phyloP scores from a whole-genome alignment of 2,329 filamentous ascomycete genomes.

The Cercospora sp. region DNA sequence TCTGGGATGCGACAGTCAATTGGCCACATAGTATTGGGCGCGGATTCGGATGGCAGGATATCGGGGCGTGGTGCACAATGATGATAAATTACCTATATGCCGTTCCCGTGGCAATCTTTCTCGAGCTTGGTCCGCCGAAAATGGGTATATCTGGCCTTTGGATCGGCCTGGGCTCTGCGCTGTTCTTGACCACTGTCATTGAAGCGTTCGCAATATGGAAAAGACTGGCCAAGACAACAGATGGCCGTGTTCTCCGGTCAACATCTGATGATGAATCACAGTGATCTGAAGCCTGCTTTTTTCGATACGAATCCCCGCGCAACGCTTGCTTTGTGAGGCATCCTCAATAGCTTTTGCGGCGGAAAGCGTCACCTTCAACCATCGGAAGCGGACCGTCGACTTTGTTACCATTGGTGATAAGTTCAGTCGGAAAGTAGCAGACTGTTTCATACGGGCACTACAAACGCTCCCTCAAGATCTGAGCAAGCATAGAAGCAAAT shows the following conservation, averaged over 20 bases:
- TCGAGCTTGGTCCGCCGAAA: conserved; percentile 41
- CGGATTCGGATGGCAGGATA: conserved; percentile 42
- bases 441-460: background rate
- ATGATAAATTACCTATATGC: conserved; percentile 44
- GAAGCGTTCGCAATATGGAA: conserved; percentile 18
- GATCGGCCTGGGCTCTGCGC: conserved; percentile 37
- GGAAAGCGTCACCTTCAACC: background rate
- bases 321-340: background rate
- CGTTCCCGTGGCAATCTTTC: conserved; percentile 40
- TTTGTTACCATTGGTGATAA: background rate
- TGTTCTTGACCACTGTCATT: conserved; percentile 6
- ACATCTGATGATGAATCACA: background rate
- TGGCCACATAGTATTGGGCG: conserved; percentile 43
- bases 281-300: background rate
- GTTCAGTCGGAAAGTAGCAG: background rate
- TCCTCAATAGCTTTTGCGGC: background rate
- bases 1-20: conserved; percentile 43
- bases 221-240: conserved; percentile 14
- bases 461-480: background rate
- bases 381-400: background rate
- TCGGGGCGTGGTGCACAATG: conserved; percentile 43
- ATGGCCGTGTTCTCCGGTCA: background rate
- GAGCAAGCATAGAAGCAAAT: background rate
- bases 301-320: background rate
- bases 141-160: conserved; percentile 42